Base-by-base conservation (phyloP, 1,139 yeast species). In the Suhomyces yuchorum region DNA sequence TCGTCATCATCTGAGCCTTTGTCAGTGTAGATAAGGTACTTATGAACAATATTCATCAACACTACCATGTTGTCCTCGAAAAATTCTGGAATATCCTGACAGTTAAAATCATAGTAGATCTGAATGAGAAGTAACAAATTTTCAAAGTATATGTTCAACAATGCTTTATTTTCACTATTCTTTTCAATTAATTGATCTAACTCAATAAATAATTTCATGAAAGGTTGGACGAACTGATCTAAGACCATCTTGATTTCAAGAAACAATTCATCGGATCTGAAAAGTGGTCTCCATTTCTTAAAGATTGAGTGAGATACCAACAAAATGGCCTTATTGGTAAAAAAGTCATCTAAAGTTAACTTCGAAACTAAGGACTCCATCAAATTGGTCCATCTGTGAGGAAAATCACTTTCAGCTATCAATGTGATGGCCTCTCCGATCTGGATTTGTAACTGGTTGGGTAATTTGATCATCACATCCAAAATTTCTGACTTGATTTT, bases 21-120 rank as follows among this genome's bases (percentile, higher is more conserved):
- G 50, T 83, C 82, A 19, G 73, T 66, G 61, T 84, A 89, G 32
- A 78, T 70, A 52, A 93, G 74, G 63, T 91, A 93, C 65, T 87
- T 87, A 64, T 89, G 96, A 61, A 92, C 76, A 33, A 92, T 80
- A 9, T 76, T 77, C 95, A 95, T 88, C 48, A 96, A 91, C 28
- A 72, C 73, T 43, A 78, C 73, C 71, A 93, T 70, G 64, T 95
- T 82, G 67, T 95, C 99, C 68, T 95, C 99, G 63, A 95, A 95
- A 64, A 92, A 93, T 66, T 92, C 99, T 2, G 99, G 99, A 47
- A 95, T 85, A 69, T 95, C 99, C 69, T 95, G 99, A 68, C 97
- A 92, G 66, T 93, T 95, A 60, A 95, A 82, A 66, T 95, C 99
- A 62, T 84, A 90, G 65, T 88, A 95, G 40, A 95, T 81, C 63